Percentiles rank a stretch among this genome's conserved stretches.
These are phyloP conservation scores for Tieghemiomyces parasiticus DNA, from an alignment of 192 early-diverging fungal species.

Conservation along the genomic window DNA sequence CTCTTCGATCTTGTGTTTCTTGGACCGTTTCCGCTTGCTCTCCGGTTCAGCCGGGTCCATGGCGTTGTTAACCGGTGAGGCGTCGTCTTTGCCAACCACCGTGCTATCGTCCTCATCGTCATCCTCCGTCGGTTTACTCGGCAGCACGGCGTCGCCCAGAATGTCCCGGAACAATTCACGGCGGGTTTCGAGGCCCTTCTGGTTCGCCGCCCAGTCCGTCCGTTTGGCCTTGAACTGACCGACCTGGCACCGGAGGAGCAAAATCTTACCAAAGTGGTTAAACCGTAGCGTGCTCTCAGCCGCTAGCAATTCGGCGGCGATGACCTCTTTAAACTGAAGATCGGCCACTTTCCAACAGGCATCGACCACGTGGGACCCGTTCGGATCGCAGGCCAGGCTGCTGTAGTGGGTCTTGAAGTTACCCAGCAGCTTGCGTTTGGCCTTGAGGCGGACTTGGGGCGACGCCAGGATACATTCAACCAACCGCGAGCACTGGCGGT, in stretches of 20 bases:
- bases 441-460: conserved; percentile 33
- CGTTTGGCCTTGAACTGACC: conserved; percentile 55
- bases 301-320: conserved; percentile 50
- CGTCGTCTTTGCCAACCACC: no score
- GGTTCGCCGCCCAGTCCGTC: conserved; percentile 63
- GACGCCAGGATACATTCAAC: conserved; percentile 49
- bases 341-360: conserved; percentile 59
- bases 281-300: conserved; percentile 35
- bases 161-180: conserved; percentile 70
- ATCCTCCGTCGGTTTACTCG: no score
- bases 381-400: conserved; percentile 49
- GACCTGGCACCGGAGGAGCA: conserved; percentile 62
- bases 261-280: conserved; percentile 53
- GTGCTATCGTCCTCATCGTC: no score
- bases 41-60: no score
- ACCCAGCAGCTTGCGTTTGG: conserved; percentile 45
- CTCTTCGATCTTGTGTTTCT: no score
- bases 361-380: conserved; percentile 66
- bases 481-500: conserved; percentile 57
- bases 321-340: conserved; percentile 44
- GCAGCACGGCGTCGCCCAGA: conserved; percentile 35
- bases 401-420: conserved; percentile 38
- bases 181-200: conserved; percentile 56
- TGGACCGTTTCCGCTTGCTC: no score
- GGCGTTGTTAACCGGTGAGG: no score